phyloP scores from a whole-genome alignment of 768 basidiomycete species.

The Trametes coccinea region DNA sequence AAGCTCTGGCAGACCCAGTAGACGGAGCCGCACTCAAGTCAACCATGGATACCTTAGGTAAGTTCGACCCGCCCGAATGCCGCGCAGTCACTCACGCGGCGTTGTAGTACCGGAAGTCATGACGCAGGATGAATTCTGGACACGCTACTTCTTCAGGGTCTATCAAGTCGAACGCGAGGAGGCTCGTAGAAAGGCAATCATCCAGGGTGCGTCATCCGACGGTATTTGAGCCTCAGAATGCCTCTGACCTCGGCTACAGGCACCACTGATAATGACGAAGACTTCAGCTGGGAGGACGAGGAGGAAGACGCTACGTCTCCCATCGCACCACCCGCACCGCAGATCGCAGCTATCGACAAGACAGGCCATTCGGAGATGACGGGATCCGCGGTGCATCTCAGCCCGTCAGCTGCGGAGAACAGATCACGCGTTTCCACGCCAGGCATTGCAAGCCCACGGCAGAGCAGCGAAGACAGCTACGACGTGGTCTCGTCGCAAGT shows the following conservation, averaged over 20 bases:
- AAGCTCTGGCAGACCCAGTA: conserved; percentile 48
- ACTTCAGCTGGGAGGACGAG: conserved; percentile 91
- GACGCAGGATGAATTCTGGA: conserved; percentile 74
- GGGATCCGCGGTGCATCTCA: background rate
- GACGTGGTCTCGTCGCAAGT: conserved; percentile 38
- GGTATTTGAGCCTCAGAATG: background rate
- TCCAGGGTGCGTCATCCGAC: conserved; percentile 55
- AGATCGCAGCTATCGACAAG: background rate
- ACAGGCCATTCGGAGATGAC: background rate
- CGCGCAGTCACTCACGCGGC: background rate
- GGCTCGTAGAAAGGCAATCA: conserved; percentile 71
- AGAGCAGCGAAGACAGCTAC: conserved; percentile 38
- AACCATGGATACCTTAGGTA: conserved; percentile 63
- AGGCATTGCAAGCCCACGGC: conserved; percentile 29
- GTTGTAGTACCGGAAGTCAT: conserved; percentile 69
- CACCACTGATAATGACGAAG: conserved; percentile 74
- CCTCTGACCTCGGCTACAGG: conserved; percentile 36
- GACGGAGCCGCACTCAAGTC: conserved; percentile 55
- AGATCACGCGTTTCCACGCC: conserved; percentile 25
- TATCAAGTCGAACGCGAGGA: conserved; percentile 81
- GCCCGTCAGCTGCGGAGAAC: conserved; percentile 14
- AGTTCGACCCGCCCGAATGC: conserved; percentile 17
- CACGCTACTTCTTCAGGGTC: conserved; percentile 85
- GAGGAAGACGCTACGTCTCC: conserved; percentile 62
- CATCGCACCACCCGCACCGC: background rate